Base-by-base conservation (phyloP, 129 eudicot species). In the Tanacetum coccineum region DNA sequence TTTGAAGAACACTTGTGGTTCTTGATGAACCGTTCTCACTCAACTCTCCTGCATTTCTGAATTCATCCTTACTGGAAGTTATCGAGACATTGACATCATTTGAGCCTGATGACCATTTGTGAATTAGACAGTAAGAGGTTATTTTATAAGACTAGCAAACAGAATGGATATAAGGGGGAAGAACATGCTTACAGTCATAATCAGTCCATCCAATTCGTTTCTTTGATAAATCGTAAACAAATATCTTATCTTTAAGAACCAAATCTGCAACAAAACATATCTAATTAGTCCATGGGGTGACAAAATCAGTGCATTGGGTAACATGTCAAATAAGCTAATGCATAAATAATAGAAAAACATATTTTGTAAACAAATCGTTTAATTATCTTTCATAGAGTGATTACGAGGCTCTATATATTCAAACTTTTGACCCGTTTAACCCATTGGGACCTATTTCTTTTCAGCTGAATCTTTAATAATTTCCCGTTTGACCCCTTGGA, bases 181-280 rank as follows among this genome's bases (percentile, higher is more conserved):
- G 42, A 59, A 40, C 32, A 25, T 65, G 80, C 97, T 87, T 82
- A 87, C 97, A 91, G 60, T 91, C 96, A 74, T 91, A 91, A 74
- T 91, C 91, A 12, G 93, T 84, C 96, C 95, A 91, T 70, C 97
- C 96, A 36, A 91, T 79, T 36, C 96, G 74, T 72, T 81, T 90
- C 73, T 50, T 82, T 47, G 81, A 83, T 61, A 87, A 62, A 81
- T 87, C 97, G 26, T 91, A 87, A 67, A 91, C 92, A 30, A 91
- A 74, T 62, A 91, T 81, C 74, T 87, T 87, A 79, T 91, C 95
- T 75, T 91, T 91, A 48, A 91, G 95, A 69, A 87, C 95, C 56
- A 91, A 86, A 79, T 91, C 96, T 87, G 88, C 63, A 71, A 62
- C 39, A 9, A 51, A 18, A 60, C 28, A 15, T 9, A 58, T 36